These are phyloP conservation scores for Polytolypa hystricis DNA, from an alignment of 2,329 filamentous ascomycete species.

Conservation along the genomic window DNA sequence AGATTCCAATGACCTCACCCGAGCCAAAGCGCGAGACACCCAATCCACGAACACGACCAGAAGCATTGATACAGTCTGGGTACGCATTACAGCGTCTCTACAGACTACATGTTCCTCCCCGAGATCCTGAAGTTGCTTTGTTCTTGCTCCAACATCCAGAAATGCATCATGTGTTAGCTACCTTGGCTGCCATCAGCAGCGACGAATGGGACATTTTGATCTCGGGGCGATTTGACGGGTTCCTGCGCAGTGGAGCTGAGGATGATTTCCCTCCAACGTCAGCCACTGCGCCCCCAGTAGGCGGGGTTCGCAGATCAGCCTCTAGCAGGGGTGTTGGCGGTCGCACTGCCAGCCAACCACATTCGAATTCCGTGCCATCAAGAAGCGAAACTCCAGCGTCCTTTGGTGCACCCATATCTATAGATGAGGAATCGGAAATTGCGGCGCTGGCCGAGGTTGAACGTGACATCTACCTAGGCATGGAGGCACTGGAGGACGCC, in stretches of 20 bases:
- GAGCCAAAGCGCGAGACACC: conserved; percentile 55
- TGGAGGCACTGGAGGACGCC: conserved; percentile 89
- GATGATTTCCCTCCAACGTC: conserved; percentile 25
- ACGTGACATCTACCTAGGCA: conserved; percentile 81
- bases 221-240: conserved; percentile 89
- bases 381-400: conserved; percentile 49
- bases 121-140: conserved; percentile 75
- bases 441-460: conserved; percentile 83
- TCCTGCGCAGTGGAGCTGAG: conserved; percentile 87
- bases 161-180: conserved; percentile 77
- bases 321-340: conserved; percentile 29
- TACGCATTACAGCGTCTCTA: conserved; percentile 78
- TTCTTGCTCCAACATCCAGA: conserved; percentile 74
- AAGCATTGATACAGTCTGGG: conserved; percentile 63
- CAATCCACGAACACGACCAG: conserved; percentile 52
- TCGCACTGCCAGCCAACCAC: conserved; percentile 31
- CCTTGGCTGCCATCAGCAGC: conserved; percentile 73
- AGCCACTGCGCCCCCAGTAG: conserved; percentile 14
- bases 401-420: conserved; percentile 64
- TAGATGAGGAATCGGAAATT: conserved; percentile 91
- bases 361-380: conserved; percentile 32
- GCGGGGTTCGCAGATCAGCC: conserved; percentile 19
- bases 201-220: conserved; percentile 96
- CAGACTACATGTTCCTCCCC: conserved; percentile 58
- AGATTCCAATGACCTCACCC: conserved; percentile 44